phyloP scores from a whole-genome alignment of 73 alveolate species.

The Blepharisma japonicum region DNA sequence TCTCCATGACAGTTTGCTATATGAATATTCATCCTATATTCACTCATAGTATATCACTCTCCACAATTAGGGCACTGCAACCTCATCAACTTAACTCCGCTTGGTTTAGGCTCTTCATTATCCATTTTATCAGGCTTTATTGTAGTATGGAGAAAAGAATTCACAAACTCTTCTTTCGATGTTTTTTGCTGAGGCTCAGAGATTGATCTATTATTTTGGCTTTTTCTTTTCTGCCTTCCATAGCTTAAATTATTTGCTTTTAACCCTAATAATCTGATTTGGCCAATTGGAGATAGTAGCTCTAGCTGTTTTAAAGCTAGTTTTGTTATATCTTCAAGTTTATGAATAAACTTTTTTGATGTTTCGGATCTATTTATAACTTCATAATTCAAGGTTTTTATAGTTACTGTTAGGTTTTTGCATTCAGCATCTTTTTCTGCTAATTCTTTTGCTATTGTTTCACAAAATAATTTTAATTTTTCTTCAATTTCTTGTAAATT shows the following conservation, averaged over 20 bases:
- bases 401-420: conserved; percentile 35
- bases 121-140: not conserved
- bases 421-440: conserved; percentile 36
- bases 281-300: not conserved
- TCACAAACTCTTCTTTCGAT: not conserved
- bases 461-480: conserved; percentile 41
- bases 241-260: not conserved
- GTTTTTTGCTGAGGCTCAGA: not conserved
- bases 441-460: conserved; percentile 34
- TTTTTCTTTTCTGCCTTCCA: not conserved
- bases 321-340: not conserved
- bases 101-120: not conserved
- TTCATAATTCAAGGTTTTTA: conserved; percentile 47
- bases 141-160: not conserved
- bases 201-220: not conserved
- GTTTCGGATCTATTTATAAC: conserved; percentile 11
- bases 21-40: not conserved
- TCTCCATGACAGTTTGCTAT: not conserved
- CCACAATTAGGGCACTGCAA: conserved; percentile 15
- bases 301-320: not conserved
- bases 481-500: conserved; percentile 35
- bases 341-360: not conserved
- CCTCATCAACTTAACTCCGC: not conserved
- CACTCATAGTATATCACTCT: not conserved
- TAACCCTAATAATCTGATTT: not conserved